Evolutionary conservation across 257 asterid genomes (phyloP).

Genomic region (Nicotiana paniculata): DNA sequence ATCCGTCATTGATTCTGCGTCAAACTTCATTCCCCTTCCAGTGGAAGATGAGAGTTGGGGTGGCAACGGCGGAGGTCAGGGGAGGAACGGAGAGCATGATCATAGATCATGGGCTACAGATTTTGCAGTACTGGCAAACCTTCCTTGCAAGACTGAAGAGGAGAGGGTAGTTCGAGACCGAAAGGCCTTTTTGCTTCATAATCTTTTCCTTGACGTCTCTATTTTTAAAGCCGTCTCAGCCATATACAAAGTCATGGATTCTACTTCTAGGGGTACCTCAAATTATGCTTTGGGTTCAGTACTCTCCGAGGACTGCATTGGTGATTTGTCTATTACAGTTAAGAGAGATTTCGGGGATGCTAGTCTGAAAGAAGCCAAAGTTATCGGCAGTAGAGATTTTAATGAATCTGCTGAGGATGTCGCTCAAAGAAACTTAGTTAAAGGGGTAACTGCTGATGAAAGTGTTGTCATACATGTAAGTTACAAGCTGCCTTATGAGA

Average conservation of each 20-base stretch:
- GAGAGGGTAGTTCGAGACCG: conserved; percentile 93
- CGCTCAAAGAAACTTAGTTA: conserved; percentile 65
- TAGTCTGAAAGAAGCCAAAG: conserved; percentile 53
- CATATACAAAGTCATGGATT: conserved; percentile 56
- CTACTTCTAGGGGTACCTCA: conserved; percentile 27
- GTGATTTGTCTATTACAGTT: conserved; percentile 71
- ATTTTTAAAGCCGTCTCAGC: conserved; percentile 78
- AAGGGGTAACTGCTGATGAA: conserved; percentile 95
- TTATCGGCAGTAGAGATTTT: conserved; percentile 32
- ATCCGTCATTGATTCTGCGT: conserved; percentile 44
- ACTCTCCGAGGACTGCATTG: conserved; percentile 51
- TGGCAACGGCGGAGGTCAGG: conserved; percentile 95
- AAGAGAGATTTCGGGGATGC: conserved; percentile 57
- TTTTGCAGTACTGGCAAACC: conserved; percentile 68
- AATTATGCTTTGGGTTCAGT: conserved; percentile 46
- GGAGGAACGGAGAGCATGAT: conserved; percentile 68
- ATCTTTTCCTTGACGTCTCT: conserved; percentile 83
- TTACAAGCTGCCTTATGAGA: not conserved
- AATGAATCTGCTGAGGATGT: conserved; percentile 47
- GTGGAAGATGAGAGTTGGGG: conserved; percentile 90
- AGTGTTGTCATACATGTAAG: conserved; percentile 87
- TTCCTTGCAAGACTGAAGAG: conserved; percentile 92
- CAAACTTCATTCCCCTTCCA: conserved; percentile 56
- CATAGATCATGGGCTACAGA: conserved; percentile 90
- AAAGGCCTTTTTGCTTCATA: conserved; percentile 95